Evolutionary conservation across 2,329 filamentous ascomycete genomes (phyloP), one percentile per base, ranked within the genome.

Genomic region (Stemphylium beticola): DNA sequence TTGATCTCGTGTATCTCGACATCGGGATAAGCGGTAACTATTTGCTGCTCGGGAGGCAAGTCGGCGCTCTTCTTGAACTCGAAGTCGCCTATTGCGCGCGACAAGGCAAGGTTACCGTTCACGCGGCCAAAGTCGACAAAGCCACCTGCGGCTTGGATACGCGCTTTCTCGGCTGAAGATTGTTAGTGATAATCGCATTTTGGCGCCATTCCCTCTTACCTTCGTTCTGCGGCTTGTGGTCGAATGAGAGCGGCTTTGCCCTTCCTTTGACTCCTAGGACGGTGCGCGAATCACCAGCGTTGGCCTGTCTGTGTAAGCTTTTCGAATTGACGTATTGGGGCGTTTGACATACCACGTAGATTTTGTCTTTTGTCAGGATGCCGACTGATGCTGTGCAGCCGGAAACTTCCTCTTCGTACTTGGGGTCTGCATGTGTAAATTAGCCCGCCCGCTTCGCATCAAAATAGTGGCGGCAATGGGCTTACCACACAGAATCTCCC

Each of bases 11-110:
- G 95, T 57, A 91, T 85, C 49, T 92, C 91, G 39, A 99, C 92
- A 74, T 99, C 95, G 18, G 95, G 95, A 78, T 89, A 98, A 5
- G 95, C 95, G 14, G 95, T 99, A 38, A 99, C 95, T 64, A 99
- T 98, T 78, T 99, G 95, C 74, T 96, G 91, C 80, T 99, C 95
- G n/a, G 95, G 95, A 3, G 93, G 88, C 42, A 99, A 87, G 73
- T 97, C 93, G 66, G 93, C 91, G 76, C 92, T 96, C 85, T 98
- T 98, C 85, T 99, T 99, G 85, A 99, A 99, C 76, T 99, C 95
- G 74, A 99, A 99, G 77, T 99, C 95, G 67, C 95, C 95, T 77
- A 99, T 97, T 68, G 95, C 95, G 77, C 95, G 90, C 59, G 95
- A 99, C 58, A 99, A 83, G 41, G 95, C 95, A 40, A 99, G 86